These are phyloP conservation scores for Anthoceros angustus DNA, from an alignment of 225 moss, liverwort and hornwort genomes.

Conservation along the genomic window DNA sequence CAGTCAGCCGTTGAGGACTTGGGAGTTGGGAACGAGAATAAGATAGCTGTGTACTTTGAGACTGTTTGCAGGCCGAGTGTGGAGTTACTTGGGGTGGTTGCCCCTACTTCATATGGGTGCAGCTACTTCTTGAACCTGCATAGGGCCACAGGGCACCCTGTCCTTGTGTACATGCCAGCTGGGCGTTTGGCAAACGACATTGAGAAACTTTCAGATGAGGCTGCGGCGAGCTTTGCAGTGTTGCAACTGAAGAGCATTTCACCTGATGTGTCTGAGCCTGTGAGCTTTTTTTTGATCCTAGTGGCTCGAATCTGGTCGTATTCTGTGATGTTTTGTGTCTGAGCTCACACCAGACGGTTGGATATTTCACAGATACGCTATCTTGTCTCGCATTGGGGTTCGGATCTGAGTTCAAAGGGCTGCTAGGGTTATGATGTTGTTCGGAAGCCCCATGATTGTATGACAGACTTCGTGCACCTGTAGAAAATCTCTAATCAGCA, in stretches of 20 bases:
- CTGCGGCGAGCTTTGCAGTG: slow-evolving; percentile 74
- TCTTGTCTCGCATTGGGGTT: slow-evolving; percentile 86
- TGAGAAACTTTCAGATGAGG: slow-evolving; percentile 68
- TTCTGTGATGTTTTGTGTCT: background rate
- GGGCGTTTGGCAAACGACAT: slow-evolving; percentile 87
- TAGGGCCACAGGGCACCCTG: slow-evolving; percentile 97
- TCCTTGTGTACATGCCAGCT: slow-evolving; percentile 97
- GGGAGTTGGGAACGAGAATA: slow-evolving; percentile 93
- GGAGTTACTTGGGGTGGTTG: slow-evolving; percentile 94
- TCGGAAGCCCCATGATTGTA: slow-evolving; percentile 87
- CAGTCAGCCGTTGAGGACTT: slow-evolving; percentile 59
- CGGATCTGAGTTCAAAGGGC: slow-evolving; percentile 69
- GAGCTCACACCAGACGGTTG: background rate
- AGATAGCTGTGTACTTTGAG: slow-evolving; percentile 83
- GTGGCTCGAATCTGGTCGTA: background rate
- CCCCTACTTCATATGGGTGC: slow-evolving; percentile 83
- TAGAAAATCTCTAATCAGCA: slow-evolving; percentile 89
- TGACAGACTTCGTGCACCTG: slow-evolving; percentile 56
- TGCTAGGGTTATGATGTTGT: slow-evolving; percentile 94
- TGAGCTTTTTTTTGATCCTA: slow-evolving; percentile 14
- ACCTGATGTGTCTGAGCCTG: slow-evolving; percentile 78
- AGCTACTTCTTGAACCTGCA: slow-evolving; percentile 98
- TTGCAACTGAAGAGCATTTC: slow-evolving; percentile 86
- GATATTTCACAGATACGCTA: slow-evolving; percentile 41
- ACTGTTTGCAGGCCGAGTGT: slow-evolving; percentile 93